These are phyloP conservation scores for Aspergillus arachidicola DNA, from an alignment of 2,329 filamentous ascomycete species.

Conservation along the genomic window DNA sequence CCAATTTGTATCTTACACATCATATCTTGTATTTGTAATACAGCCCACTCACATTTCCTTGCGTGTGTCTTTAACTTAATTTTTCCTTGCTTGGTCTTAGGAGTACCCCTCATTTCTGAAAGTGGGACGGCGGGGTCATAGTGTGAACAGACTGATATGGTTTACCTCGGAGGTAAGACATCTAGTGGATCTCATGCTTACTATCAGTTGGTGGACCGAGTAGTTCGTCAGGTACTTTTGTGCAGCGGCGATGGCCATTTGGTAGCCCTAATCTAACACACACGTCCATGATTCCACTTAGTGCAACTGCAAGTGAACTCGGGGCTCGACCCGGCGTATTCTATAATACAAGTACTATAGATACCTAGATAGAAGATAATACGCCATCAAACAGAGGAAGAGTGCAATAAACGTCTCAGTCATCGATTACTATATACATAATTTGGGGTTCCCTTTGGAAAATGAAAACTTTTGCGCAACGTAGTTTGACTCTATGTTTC, in stretches of 20 bases:
- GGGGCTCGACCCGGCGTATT: background rate
- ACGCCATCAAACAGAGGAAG: background rate
- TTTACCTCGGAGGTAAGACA: background rate
- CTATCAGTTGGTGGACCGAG: background rate
- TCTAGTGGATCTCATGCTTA: background rate
- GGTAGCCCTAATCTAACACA: background rate
- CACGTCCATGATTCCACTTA: background rate
- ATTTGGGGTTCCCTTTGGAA: background rate
- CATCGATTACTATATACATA: slow-evolving; percentile 15
- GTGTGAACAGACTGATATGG: background rate
- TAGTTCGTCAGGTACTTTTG: background rate
- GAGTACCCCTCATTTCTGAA: background rate
- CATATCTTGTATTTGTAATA: background rate
- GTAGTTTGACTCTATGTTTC: background rate
- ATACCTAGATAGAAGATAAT: background rate
- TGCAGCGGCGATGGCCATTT: background rate
- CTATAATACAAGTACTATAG: background rate
- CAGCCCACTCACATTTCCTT: background rate
- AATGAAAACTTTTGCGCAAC: background rate
- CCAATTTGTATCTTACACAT: background rate
- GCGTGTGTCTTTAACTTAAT: background rate
- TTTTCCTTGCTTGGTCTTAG: background rate
- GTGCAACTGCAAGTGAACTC: background rate
- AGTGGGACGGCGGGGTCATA: slow-evolving; percentile 3
- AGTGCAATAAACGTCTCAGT: slow-evolving; percentile 1